phyloP scores from a whole-genome alignment of 495 filamentous ascomycete species.

The Penicillium bovifimosum region DNA sequence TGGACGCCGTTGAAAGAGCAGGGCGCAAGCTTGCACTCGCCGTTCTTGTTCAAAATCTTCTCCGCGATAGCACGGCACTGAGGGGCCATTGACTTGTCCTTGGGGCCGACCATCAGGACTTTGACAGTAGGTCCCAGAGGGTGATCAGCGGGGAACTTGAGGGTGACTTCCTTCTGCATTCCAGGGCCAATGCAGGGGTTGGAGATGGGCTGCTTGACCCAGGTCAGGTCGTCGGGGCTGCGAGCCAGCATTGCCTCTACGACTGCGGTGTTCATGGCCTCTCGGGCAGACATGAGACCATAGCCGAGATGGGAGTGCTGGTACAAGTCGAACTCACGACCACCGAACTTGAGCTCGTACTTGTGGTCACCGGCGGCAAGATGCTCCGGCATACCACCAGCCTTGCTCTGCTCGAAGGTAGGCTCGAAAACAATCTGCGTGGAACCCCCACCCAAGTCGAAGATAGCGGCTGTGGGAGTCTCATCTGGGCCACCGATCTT shows the following conservation, averaged over 20 bases:
- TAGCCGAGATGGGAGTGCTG: slow-evolving; percentile 98
- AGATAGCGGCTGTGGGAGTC: slow-evolving; percentile 84
- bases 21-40: slow-evolving; percentile 71
- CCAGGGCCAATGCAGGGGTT: slow-evolving; percentile 89
- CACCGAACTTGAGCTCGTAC: slow-evolving; percentile 86
- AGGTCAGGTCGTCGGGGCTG: slow-evolving; percentile 45
- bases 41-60: slow-evolving; percentile 83
- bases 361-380: slow-evolving; percentile 91
- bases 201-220: slow-evolving; percentile 57
- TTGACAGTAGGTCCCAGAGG: slow-evolving; percentile 53
- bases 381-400: slow-evolving; percentile 82
- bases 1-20: slow-evolving; percentile 98
- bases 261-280: slow-evolving; percentile 71
- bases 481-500: slow-evolving; percentile 94
- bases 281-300: slow-evolving; percentile 89
- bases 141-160: slow-evolving; percentile 59
- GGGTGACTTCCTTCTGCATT: slow-evolving; percentile 60
- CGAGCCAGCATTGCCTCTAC: slow-evolving; percentile 55
- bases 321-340: slow-evolving; percentile 87
- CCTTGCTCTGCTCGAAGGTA: slow-evolving; percentile 69
- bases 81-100: slow-evolving; percentile 58
- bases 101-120: slow-evolving; percentile 87
- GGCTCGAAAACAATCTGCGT: slow-evolving; percentile 98
- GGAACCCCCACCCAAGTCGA: slow-evolving; percentile 92
- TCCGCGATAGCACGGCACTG: slow-evolving; percentile 89